Conservation (phyloP, 1,139 yeast genomes). For the Candida labiduridarum region DNA sequence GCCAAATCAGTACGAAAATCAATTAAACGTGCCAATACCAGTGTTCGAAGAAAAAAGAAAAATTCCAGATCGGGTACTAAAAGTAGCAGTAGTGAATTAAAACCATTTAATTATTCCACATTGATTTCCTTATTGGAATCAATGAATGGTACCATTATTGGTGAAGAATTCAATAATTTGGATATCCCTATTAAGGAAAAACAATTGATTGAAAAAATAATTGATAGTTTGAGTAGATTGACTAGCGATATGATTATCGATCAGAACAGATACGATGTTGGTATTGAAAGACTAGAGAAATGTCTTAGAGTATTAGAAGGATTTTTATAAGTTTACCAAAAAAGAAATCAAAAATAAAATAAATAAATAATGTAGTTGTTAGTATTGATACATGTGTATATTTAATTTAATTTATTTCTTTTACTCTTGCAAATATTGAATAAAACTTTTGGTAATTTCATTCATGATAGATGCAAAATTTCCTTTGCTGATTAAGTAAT, state of each 20-base stretch:
- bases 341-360: too few species aligned
- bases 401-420: neutral
- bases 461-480: constrained; percentile 24
- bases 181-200: constrained; percentile 79
- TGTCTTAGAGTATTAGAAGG: constrained; percentile 89
- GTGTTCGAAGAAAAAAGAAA: constrained; percentile 19
- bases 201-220: constrained; percentile 77
- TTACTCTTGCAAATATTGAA: constrained; percentile 14
- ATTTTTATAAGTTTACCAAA: constrained; percentile 32
- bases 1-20: constrained; percentile 41
- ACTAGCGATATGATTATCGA: constrained; percentile 90
- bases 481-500: constrained; percentile 33
- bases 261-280: constrained; percentile 75
- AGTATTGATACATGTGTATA: neutral
- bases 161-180: constrained; percentile 72
- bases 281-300: constrained; percentile 74
- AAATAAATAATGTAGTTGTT: neutral
- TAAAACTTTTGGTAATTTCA: constrained; percentile 29
- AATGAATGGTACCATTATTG: constrained; percentile 64
- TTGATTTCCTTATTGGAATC: constrained; percentile 60
- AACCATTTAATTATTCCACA: constrained; percentile 61
- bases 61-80: constrained; percentile 13
- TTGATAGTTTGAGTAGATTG: constrained; percentile 79
- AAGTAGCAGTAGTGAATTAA: constrained; percentile 24
- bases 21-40: constrained; percentile 23